A percentile compares a stretch with the other conserved stretches of the same genome.
phyloP scores from a whole-genome alignment of 2,329 filamentous ascomycete species.

The Zymoseptoria tritici region DNA sequence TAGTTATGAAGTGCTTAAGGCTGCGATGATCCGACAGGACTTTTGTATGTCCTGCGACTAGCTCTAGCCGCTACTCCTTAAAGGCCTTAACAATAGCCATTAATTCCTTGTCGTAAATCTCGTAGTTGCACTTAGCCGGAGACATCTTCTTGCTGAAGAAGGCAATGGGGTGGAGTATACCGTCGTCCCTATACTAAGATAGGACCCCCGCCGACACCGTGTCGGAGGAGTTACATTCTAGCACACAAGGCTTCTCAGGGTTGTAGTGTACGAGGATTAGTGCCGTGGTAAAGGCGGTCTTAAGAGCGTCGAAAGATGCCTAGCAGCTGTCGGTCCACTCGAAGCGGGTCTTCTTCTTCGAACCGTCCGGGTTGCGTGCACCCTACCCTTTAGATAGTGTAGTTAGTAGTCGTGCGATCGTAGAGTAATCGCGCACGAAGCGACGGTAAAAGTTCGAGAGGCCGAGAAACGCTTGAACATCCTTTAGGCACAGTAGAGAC shows the following conservation, averaged over 20 bases:
- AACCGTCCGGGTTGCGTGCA: background rate
- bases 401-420: background rate
- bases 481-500: background rate
- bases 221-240: background rate
- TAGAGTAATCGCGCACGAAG: background rate
- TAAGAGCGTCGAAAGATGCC: background rate
- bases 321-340: background rate
- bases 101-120: constrained; percentile 26
- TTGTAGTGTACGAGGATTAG: constrained; percentile 1
- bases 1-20: constrained; percentile 25
- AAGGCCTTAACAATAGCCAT: constrained; percentile 28
- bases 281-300: background rate
- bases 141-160: constrained; percentile 22
- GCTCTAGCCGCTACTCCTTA: constrained; percentile 20
- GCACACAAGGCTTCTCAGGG: background rate
- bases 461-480: background rate
- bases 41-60: constrained; percentile 8
- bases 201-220: background rate
- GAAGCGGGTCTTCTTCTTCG: background rate
- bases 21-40: constrained; percentile 26
- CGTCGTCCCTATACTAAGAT: background rate
- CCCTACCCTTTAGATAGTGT: background rate
- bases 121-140: constrained; percentile 9
- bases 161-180: constrained; percentile 10
- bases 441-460: background rate